Evolutionary conservation across 73 alveolate genomes (phyloP), one percentile per base, ranked within the genome.

Genomic region (Uronychia setigera): DNA sequence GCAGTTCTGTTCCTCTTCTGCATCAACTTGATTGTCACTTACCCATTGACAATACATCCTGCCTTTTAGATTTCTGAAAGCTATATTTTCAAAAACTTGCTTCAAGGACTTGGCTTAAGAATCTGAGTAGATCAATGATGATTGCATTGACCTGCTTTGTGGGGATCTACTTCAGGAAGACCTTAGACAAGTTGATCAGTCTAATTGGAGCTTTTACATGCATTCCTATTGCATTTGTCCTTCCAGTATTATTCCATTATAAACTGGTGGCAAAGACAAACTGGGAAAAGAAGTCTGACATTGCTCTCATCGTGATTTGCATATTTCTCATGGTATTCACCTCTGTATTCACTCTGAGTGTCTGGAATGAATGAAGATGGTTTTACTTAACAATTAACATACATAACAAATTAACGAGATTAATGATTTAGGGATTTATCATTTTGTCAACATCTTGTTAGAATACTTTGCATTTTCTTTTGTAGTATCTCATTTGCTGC

Each of bases 21-120:
- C 76, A 34, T 91, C 75, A 86, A 80, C 60, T 82, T 91, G 78
- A 1, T 91, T 67, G 76, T 91, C 33, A 74, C 93, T 77, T 81
- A 76, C 46, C 96, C 96, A 0, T 58, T 91, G 29, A 28, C 19
- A 29, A 26, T 91, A 31, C 84, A 80, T 60, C 96, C 96, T 13
- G 85, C 91, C 1, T 80, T 59, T 81, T 81, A 80, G 78, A 78
- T 91, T 30, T n/a, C 86, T 26, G 96, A 91, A 30, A 32, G 85
- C 77, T 83, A 83, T 46, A 1, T 88, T 32, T 88, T 46, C 67
- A 75, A 30, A 77, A 60, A 91, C 59, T 67, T 76, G 59, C 60
- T 1, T 33, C 76, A 11, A 78, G 35, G 74, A 78, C 60, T 27
- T 83, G 88, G 92, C 59, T 34, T 0, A 88, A 88, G 83, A 88